Base-by-base conservation (phyloP, 805 yeast genomes). In the Zygoascus bituminiphila region DNA sequence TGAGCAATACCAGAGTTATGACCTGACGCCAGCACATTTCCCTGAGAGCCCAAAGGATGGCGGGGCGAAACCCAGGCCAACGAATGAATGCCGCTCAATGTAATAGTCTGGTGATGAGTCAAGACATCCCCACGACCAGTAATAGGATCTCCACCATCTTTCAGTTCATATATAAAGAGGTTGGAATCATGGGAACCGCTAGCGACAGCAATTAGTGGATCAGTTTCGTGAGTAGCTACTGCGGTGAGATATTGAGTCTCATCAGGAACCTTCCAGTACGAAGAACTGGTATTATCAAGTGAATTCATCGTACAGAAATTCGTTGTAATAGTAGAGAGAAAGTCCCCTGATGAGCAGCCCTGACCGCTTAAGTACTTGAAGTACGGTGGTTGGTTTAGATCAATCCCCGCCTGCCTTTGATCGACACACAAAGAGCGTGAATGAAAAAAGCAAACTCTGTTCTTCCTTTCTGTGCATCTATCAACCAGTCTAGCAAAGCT, bases 1-100 rank as follows among this genome's bases (percentile, higher is more conserved):
- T 89, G 86, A 0, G 81, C 86, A 47, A 75, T 67, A 1, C 96
- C 96, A 50, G 78, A 77, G 45, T 74, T 75, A 61, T 88, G 93
- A 9, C 95, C 96, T 0, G 94, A 74, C 3, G 69, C 67, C 1
- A 70, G 56, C 9, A 74, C 69, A 70, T 68, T 71, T 66, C 81
- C 78, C 47, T 73, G 56, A n/a, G 54, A 49, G 26, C 69, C 70
- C 29, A 62, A 55, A 14, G 52, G 49, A 8, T 62, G 58, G 17
- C 49, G 45, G 51, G 71, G 64, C 1, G 71, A 60, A 2, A 65
- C 66, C 74, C 74, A 70, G 12, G 60, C 50, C 42, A 78, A 66
- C 1, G 77, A 64, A 57, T 74, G 71, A 45, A 79, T 75, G 48
- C 72, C 70, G 2, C 82, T 79, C 42, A 79, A 67, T 1, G 78